These are phyloP conservation scores for Crinitomyces ghanaensis DNA, from an alignment of 805 yeast genomes.

Conservation along the genomic window DNA sequence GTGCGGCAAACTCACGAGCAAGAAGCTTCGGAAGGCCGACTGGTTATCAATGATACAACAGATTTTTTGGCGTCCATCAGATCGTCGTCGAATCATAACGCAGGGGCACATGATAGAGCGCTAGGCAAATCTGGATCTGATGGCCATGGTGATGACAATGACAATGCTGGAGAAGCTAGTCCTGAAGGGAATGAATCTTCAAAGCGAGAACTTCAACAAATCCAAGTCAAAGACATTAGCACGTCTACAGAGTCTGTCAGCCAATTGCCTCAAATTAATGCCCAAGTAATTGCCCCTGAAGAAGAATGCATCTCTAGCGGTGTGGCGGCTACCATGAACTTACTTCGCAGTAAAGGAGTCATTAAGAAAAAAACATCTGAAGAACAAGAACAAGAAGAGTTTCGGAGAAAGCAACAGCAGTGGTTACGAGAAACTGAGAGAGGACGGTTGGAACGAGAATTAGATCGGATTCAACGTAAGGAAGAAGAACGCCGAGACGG, in stretches of 20 bases:
- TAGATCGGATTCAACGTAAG: conserved; percentile 14
- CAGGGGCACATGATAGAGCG: background rate
- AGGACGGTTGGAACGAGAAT: conserved; percentile 13
- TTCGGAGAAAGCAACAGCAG: conserved; percentile 11
- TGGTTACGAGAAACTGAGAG: conserved; percentile 15
- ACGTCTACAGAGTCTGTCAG: no score
- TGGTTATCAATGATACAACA: conserved; percentile 34
- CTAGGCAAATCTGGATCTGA: conserved; percentile 8
- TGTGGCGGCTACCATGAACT: conserved; percentile 28
- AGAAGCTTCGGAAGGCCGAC: conserved; percentile 9
- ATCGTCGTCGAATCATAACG: no score
- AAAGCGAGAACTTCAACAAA: no score
- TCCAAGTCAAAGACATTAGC: no score
- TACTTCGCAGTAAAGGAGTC: conserved; percentile 24
- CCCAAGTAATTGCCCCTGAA: conserved; percentile 11
- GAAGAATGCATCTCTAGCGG: conserved; percentile 23
- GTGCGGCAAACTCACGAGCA: conserved; percentile 16
- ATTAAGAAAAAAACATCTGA: conserved; percentile 16
- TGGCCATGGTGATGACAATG: conserved; percentile 6
- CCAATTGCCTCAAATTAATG: conserved; percentile 8
- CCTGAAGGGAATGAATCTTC: conserved; percentile 2
- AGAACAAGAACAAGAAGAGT: conserved; percentile 15
- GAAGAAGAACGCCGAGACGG: conserved; percentile 18
- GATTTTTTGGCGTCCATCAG: conserved; percentile 27
- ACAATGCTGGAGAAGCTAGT: conserved; percentile 7